Evolutionary conservation across 345 rosid genomes (phyloP), one percentile per base, ranked within the genome.

Genomic region (Excoecaria cochinchinensis): DNA sequence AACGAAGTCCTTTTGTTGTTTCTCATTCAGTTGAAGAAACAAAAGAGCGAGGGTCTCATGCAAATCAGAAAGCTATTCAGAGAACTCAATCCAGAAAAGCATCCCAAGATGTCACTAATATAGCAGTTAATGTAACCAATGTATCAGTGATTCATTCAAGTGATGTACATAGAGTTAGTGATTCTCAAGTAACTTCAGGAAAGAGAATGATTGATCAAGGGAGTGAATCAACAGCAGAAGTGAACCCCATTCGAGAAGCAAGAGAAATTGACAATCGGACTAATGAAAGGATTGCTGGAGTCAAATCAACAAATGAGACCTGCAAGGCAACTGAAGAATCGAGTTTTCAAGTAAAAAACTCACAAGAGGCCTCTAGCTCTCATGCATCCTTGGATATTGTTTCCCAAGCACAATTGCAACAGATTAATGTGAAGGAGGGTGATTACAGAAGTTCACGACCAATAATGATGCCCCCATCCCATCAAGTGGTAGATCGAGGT

Each of bases 381-480:
- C 82, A 84, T 77, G 81, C 87, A 80, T 80, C 84, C 77, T 70
- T 71, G 76, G 74, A 74, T 75, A 71, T 79, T 73, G 79, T 69
- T 81, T 82, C 87, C 6, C 77, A 71, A 55, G 78, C 75, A 36
- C 79, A 75, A 77, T 51, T 64, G 69, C 87, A 83, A 59, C 65
- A 79, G 77, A 81, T 77, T 71, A 73, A 79, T 82, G 69, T 46
- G 74, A 79, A 69, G 75, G 80, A 86, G 70, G 83, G 62, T 68
- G 81, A 78, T 71, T 82, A 77, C 72, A 76, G 78, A 72, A 87
- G 72, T 74, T 85, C 91, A 68, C 84, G 84, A 48, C 82, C 80
- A 40, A 78, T 79, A 62, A 80, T 88, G 83, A 79, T 75, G 71
- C 85, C 94, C 82, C 88, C 97, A 14, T 53, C 91, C 56, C 80